phyloP scores from a whole-genome alignment of 768 basidiomycete genomes.

The Termitomyces sp. region DNA sequence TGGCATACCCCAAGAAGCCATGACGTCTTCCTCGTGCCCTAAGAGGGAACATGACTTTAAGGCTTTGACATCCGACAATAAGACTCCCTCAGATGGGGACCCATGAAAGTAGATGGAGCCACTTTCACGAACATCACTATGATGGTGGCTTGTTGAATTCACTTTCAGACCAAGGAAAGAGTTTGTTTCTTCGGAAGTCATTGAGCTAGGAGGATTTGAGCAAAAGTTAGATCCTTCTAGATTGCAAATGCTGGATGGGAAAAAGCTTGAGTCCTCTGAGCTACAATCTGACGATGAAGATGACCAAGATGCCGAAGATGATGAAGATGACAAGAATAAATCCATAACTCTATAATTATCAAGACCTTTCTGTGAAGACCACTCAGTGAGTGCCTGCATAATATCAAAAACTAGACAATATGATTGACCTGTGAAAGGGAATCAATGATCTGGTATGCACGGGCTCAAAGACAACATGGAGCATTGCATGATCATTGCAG shows the following conservation, averaged over 20 bases:
- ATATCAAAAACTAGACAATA: neutral
- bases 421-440: neutral
- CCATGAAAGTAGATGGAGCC: constrained; percentile 2
- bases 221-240: neutral
- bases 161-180: neutral
- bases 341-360: neutral
- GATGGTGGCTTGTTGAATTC: neutral
- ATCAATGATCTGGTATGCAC: neutral
- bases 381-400: neutral
- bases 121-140: neutral
- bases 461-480: constrained; percentile 1
- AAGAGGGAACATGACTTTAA: neutral
- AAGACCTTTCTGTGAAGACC: neutral
- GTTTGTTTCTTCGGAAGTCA: neutral
- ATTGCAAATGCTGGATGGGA: neutral
- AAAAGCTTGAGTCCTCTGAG: neutral
- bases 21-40: constrained; percentile 3
- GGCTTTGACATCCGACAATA: constrained; percentile 3
- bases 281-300: neutral
- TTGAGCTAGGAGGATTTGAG: neutral
- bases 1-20: constrained; percentile 7
- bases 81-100: neutral
- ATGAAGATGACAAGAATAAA: neutral
- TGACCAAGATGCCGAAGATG: neutral
- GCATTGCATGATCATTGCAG: constrained; percentile 1